Conservation (phyloP, 2,329 filamentous ascomycete species). For the Leptographium flavum region DNA sequence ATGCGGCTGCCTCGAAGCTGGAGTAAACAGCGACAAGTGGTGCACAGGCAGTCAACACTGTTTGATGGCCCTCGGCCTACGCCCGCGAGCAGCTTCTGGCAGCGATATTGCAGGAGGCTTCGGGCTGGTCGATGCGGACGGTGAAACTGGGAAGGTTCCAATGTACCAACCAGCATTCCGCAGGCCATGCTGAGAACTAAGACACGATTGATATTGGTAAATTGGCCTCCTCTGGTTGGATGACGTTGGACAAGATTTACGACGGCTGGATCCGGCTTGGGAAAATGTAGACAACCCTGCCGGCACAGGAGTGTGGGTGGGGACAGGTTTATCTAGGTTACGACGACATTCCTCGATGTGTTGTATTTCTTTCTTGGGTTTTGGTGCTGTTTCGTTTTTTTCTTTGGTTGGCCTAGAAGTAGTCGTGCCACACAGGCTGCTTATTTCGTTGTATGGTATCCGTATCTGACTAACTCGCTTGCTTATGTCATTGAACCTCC, state of each 20-base stretch:
- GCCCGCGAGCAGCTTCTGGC: background rate
- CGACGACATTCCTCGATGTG: background rate
- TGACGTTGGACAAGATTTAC: slow-evolving; percentile 15
- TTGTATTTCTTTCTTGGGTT: background rate
- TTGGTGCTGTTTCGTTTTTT: background rate
- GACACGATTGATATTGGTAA: background rate
- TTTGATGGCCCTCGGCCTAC: background rate
- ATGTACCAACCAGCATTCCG: background rate
- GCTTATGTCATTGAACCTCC: too few relatives aligned
- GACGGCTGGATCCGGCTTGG: slow-evolving; percentile 13
- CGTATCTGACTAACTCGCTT: too few relatives aligned
- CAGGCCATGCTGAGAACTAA: background rate
- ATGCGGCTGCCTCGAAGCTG: slow-evolving; percentile 51
- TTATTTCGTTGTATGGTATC: too few relatives aligned
- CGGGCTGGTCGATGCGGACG: background rate
- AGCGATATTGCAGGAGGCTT: background rate
- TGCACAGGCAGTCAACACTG: background rate
- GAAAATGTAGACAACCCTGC: slow-evolving; percentile 2
- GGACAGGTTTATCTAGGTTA: slow-evolving; percentile 2
- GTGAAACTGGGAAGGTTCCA: background rate
- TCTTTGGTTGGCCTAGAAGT: background rate
- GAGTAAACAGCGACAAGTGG: slow-evolving; percentile 33
- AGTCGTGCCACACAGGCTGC: too few relatives aligned
- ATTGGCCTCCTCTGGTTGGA: slow-evolving; percentile 6
- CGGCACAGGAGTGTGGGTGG: background rate